Base-by-base conservation (phyloP, 768 basidiomycete species). In the Fistulinella prunicolor region DNA sequence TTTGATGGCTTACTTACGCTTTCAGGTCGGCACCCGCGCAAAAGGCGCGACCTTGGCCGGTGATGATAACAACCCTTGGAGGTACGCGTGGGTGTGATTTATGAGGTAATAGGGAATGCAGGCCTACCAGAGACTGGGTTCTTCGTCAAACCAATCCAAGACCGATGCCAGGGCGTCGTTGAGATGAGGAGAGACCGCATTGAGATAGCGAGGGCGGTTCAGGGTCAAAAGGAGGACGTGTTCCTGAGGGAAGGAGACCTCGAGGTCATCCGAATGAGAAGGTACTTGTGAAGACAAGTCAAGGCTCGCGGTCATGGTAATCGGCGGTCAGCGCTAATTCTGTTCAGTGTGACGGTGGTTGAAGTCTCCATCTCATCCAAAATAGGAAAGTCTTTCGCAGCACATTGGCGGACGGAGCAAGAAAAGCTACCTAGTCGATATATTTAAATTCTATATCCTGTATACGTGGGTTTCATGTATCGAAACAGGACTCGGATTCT, bases 1-100 rank as follows among this genome's bases (percentile, higher is more conserved):
- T 32, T 50, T 32, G 23, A 32, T 10, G 10, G 19, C n/a, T 6
- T 4, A 74, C 81, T 49, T 61, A 87, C 86, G 77, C 78, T 67
- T 82, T 82, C 42, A 91, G 73, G 64, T 91, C 89, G 32, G 85
- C 86, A 14, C 89, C 89, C 14, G 87, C 86, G 56, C 87, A 89
- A 67, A 92, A 92, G 1, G 76, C 60, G 37, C 81, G 78, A 10
- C 88, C 88, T 51, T 77, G 74, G 20, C 88, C 89, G 40, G 88
- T 90, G 40, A 91, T 62, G 55, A 92, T 73, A 30, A 74, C 78
- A 9, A 86, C 85, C 89, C 88, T 90, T 60, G 29, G 44, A 22
- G 38, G 48, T 24, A 44, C 38, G 7, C 6, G 29, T 57, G 24
- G 26, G 30, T 38, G 32, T 13, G 16, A 34, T 9, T 5, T 34